Evolutionary conservation across 202 grass and related monocot species (phyloP).

Genomic region (Sporobolus alterniflorus): DNA sequence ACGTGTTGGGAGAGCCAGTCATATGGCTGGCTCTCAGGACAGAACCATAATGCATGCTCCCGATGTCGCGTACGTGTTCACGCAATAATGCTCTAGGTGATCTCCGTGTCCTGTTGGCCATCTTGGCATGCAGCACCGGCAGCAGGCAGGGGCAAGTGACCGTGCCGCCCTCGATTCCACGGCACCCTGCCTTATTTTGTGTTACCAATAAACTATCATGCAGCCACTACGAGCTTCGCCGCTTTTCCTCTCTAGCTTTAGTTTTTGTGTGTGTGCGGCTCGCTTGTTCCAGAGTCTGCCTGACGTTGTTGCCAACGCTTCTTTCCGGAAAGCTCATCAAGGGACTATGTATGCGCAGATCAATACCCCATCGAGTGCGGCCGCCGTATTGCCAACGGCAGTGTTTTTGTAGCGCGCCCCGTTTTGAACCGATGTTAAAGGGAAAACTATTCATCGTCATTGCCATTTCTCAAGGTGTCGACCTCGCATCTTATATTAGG

Average conservation of each 20-base stretch:
- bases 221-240: constrained; percentile 1
- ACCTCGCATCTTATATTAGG: no score
- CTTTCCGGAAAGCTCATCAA: constrained; percentile 38
- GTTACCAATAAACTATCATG: constrained; percentile 49
- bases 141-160: constrained; percentile 34
- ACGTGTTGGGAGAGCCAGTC: no score
- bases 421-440: not conserved
- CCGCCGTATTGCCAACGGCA: constrained; percentile 44
- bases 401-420: constrained; percentile 3
- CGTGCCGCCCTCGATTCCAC: constrained; percentile 32
- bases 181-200: not conserved
- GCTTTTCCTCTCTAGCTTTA: constrained; percentile 18
- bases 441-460: not conserved
- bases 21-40: no score
- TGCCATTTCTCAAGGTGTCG: not conserved
- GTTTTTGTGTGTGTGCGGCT: no score
- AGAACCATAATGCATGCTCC: no score
- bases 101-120: constrained; percentile 1
- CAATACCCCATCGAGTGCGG: constrained; percentile 12
- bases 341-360: constrained; percentile 35
- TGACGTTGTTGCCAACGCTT: constrained; percentile 42
- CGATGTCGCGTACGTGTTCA: no score
- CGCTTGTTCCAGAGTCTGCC: not conserved
- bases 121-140: not conserved
- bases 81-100: no score